Evolutionary conservation across 2,329 filamentous ascomycete genomes (phyloP).

Genomic region (Cytospora piceae): DNA sequence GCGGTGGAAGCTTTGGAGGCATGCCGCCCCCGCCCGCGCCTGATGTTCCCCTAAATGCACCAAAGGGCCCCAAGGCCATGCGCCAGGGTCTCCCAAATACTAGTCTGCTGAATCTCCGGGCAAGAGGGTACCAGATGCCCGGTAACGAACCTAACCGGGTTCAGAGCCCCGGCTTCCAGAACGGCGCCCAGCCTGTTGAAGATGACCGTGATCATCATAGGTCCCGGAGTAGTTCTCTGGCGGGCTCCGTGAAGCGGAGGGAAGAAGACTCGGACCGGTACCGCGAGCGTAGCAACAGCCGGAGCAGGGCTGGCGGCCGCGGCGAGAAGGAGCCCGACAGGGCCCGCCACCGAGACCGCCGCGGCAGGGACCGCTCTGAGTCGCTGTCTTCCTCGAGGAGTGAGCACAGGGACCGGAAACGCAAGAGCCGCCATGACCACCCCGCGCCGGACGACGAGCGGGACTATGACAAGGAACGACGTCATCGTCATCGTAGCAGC

Average conservation of each 20-base stretch:
- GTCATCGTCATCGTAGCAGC: slow-evolving; percentile 29
- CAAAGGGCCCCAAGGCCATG: slow-evolving; percentile 94
- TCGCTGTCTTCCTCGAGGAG: slow-evolving; percentile 21
- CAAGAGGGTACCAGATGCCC: slow-evolving; percentile 49
- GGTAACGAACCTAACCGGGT: slow-evolving; percentile 40
- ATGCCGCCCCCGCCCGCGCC: slow-evolving; percentile 35
- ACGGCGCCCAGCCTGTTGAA: slow-evolving; percentile 29
- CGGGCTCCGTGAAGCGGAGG: slow-evolving; percentile 34
- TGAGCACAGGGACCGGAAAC: slow-evolving; percentile 30
- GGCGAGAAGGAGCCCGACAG: slow-evolving; percentile 27
- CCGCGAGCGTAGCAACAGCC: slow-evolving; percentile 35
- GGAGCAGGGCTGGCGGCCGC: slow-evolving; percentile 28
- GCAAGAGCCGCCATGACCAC: slow-evolving; percentile 27
- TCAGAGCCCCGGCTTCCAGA: slow-evolving; percentile 35
- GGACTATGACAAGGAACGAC: slow-evolving; percentile 28
- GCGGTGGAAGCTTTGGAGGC: slow-evolving; percentile 28
- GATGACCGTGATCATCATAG: slow-evolving; percentile 40
- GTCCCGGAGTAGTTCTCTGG: slow-evolving; percentile 55
- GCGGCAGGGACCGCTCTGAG: slow-evolving; percentile 23
- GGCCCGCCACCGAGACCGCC: slow-evolving; percentile 27
- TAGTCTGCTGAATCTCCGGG: slow-evolving; percentile 68
- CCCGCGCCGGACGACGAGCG: slow-evolving; percentile 27
- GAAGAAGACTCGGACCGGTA: slow-evolving; percentile 35
- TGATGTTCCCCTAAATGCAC: slow-evolving; percentile 69
- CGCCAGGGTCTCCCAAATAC: slow-evolving; percentile 85